A percentile compares a stretch with the other conserved stretches of the same genome.
phyloP scores from a whole-genome alignment of 1,139 yeast genomes.

The Geotrichum europaeum region DNA sequence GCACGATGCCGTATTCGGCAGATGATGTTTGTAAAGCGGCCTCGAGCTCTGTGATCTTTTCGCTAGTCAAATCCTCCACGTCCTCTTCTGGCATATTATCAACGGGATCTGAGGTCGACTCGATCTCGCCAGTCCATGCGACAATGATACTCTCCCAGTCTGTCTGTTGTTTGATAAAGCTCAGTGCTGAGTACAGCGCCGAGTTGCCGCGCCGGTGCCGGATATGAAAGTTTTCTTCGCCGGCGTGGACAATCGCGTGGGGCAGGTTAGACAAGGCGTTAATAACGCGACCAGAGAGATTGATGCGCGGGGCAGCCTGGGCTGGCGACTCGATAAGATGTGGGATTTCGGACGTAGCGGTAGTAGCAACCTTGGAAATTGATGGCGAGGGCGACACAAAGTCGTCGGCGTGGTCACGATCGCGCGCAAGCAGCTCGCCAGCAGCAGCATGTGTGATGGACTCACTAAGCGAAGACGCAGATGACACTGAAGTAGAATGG shows the following conservation, averaged over 20 bases:
- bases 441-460: not conserved
- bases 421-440: not conserved
- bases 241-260: constrained; percentile 41
- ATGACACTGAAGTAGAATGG: constrained; percentile 1
- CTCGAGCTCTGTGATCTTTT: constrained; percentile 20
- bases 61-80: constrained; percentile 14
- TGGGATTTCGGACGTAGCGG: not conserved
- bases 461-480: not conserved
- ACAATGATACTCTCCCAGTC: constrained; percentile 80
- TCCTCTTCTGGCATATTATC: constrained; percentile 16
- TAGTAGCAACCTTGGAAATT: not conserved
- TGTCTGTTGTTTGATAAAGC: constrained; percentile 43
- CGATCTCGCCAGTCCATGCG: constrained; percentile 90
- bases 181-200: constrained; percentile 72
- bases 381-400: not conserved
- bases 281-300: constrained; percentile 58
- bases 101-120: constrained; percentile 24
- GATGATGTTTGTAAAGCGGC: constrained; percentile 11
- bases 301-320: constrained; percentile 27
- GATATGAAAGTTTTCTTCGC: constrained; percentile 16
- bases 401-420: not conserved
- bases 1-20: constrained; percentile 42
- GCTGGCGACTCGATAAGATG: constrained; percentile 14
- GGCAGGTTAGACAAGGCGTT: constrained; percentile 68
- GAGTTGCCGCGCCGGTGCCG: constrained; percentile 68